phyloP scores from a whole-genome alignment of 768 basidiomycete species.

The Suillus lakei region DNA sequence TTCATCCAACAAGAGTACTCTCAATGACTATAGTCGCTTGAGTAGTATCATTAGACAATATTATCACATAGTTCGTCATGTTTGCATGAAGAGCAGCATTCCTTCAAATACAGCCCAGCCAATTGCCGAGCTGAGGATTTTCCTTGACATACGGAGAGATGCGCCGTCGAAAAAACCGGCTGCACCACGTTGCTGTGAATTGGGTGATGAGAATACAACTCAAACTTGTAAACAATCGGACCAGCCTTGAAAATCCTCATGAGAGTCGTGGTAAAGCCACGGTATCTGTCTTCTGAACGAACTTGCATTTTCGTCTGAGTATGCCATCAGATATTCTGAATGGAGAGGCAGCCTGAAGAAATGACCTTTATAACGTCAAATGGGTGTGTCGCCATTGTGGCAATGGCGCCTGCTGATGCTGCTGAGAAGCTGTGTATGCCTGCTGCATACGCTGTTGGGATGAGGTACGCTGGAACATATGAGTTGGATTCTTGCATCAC shows the following conservation, averaged over 20 bases:
- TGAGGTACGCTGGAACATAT: conserved; percentile 40
- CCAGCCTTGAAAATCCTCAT: conserved; percentile 71
- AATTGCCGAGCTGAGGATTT: conserved; percentile 87
- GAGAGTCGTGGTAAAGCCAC: conserved; percentile 68
- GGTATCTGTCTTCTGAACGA: conserved; percentile 75
- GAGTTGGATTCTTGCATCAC: conserved; percentile 12
- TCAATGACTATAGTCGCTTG: conserved; percentile 12
- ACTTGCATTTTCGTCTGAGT: conserved; percentile 90
- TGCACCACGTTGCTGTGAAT: conserved; percentile 73
- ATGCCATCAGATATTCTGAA: conserved; percentile 9
- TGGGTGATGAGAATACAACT: conserved; percentile 4
- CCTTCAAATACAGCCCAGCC: conserved; percentile 94
- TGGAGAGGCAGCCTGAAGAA: not conserved
- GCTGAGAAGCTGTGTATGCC: conserved; percentile 68
- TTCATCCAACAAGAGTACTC: conserved; percentile 87
- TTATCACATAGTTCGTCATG: conserved; percentile 12
- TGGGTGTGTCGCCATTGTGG: conserved; percentile 86
- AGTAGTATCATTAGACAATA: conserved; percentile 1
- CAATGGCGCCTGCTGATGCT: conserved; percentile 81
- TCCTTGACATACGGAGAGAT: conserved; percentile 81
- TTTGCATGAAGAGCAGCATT: conserved; percentile 62
- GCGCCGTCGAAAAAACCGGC: conserved; percentile 87
- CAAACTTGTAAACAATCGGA: conserved; percentile 7
- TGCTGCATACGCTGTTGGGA: conserved; percentile 50
- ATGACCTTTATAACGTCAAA: conserved; percentile 94